Percentiles rank a stretch among this genome's conserved stretches.
These are phyloP conservation scores for Exophiala dermatitidis DNA, from an alignment of 2,329 filamentous ascomycete genomes.

Conservation along the genomic window DNA sequence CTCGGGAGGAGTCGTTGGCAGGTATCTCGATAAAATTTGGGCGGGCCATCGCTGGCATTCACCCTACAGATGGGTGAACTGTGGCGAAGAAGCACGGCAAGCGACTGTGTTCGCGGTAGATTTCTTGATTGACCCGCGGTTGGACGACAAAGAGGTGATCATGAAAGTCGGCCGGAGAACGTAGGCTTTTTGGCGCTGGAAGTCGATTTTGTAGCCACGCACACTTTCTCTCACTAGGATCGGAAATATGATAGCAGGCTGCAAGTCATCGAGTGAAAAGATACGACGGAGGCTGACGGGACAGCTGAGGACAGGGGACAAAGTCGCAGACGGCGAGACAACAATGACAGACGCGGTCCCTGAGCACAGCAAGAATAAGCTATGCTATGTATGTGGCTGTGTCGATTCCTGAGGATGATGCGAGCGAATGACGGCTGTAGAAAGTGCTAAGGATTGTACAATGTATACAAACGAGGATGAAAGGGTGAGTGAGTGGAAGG, in stretches of 20 bases:
- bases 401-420: background rate
- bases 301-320: background rate
- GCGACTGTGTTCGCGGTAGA: background rate
- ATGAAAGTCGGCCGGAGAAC: no score
- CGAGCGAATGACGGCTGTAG: slow-evolving; percentile 6
- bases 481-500: background rate
- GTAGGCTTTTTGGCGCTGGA: no score
- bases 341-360: background rate
- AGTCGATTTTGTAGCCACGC: no score
- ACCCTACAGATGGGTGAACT: background rate
- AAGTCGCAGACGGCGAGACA: background rate
- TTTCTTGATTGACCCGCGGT: background rate
- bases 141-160: slow-evolving; percentile 1
- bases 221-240: no score
- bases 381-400: background rate
- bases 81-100: background rate
- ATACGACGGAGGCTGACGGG: background rate
- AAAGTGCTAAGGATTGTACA: background rate
- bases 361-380: background rate
- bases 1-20: slow-evolving; percentile 15
- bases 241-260: no score
- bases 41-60: slow-evolving; percentile 28
- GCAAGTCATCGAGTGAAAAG: no score
- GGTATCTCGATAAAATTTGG: slow-evolving; percentile 56
- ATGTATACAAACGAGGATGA: background rate